Evolutionary conservation across 257 asterid species (phyloP), one percentile per base, ranked within the genome.

Genomic region (Apocynum venetum): DNA sequence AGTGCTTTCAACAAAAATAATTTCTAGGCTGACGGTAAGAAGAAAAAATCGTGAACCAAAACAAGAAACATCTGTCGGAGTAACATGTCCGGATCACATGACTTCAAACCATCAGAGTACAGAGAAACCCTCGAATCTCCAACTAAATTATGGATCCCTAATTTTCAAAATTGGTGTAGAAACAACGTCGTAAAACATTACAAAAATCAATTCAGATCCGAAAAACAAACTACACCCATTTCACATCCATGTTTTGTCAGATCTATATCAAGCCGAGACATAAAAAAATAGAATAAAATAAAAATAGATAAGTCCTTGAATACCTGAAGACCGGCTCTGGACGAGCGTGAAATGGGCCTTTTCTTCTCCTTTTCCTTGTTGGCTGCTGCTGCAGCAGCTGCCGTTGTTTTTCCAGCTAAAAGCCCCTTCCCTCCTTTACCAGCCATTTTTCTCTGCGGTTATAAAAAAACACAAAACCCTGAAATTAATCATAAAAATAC

Each of bases 391-490:
- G 85, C 85, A 10, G 98, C 97, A 60, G 85, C 85, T 12, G 98
- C 97, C 56, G 89, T 89, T n/a, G 98, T 94, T 88, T 94, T 94
- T 64, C 96, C 97, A 9, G 98, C 98, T 61, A 94, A 87, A 9
- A 94, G 97, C 46, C 98, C 98, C 83, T 94, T 94, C 57, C 98
- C 98, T 65, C 98, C 98, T 85, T 94, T 94, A 71, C 98, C 98
- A 51, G 98, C 98, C 98, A 94, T 94, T 74, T 73, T 70, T 11
- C 20, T 47, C 72, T 63, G 46, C 2, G 31, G 31, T 25, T 25
- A 25, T 0, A 25, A 25, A 25, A 25, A 25, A 25, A 25, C 31
- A 25, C 31, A 20, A 41, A 2, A 8, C 19, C 56, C 75, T 8
- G 8, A 25, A 68, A 40, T 59, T n/a, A 20, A 6, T 7, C 44